A percentile compares a stretch with the other conserved stretches of the same genome.
Conservation (phyloP, 345 rosid genomes). For the Rhodomyrtus tomentosa region DNA sequence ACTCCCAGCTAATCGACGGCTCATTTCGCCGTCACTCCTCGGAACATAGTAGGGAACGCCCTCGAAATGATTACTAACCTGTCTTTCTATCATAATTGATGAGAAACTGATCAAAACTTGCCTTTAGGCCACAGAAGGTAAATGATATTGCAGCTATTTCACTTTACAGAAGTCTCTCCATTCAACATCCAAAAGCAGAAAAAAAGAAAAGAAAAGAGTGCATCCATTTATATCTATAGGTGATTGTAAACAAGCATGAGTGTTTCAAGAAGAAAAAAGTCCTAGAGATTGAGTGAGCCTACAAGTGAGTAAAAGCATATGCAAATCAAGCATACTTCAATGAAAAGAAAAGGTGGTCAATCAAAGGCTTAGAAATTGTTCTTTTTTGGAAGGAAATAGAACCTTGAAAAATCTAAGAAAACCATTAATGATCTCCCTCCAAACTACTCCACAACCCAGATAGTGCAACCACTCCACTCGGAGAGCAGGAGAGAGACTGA, state of each 20-base stretch:
- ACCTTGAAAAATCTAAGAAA: constrained; percentile 17
- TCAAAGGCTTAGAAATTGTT: background rate
- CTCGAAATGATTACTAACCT: constrained; percentile 57
- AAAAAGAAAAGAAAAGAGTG: background rate
- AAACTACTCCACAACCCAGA: constrained; percentile 21
- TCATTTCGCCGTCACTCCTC: constrained; percentile 58
- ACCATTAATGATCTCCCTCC: constrained; percentile 20
- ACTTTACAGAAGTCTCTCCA: background rate
- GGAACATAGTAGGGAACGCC: constrained; percentile 77
- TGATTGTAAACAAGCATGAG: background rate
- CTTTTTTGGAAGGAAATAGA: background rate
- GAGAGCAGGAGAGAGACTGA: background rate
- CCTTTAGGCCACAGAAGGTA: background rate
- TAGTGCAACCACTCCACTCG: constrained; percentile 17
- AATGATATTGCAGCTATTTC: background rate
- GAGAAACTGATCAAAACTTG: constrained; percentile 17
- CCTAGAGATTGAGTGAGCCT: background rate
- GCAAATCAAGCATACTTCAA: background rate
- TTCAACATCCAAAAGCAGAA: background rate
- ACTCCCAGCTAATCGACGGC: constrained; percentile 49
- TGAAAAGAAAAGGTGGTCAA: background rate
- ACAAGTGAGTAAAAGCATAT: background rate
- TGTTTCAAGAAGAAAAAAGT: background rate
- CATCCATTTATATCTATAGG: background rate
- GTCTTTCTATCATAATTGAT: constrained; percentile 38